These are phyloP conservation scores for Rhizopogon sp. DNA, from an alignment of 768 basidiomycete genomes.

Conservation along the genomic window DNA sequence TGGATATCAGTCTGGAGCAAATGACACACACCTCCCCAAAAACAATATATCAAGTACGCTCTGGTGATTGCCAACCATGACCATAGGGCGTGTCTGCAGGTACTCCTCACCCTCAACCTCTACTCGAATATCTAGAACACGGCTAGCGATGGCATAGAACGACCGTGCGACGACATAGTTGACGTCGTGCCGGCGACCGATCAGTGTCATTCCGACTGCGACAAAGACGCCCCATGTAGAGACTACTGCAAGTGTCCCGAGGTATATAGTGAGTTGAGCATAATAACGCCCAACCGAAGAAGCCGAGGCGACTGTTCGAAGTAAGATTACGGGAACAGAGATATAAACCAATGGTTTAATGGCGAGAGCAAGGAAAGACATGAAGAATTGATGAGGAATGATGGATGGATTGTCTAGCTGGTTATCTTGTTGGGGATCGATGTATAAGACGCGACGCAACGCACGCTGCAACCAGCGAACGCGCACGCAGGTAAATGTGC, in stretches of 20 bases:
- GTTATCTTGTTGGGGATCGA: slow-evolving; percentile 8
- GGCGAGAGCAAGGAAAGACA: slow-evolving; percentile 59
- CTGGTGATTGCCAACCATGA: slow-evolving; percentile 89
- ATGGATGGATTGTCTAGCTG: slow-evolving; percentile 3
- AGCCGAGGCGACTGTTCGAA: slow-evolving; percentile 52
- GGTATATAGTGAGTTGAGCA: slow-evolving; percentile 65
- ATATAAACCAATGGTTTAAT: slow-evolving; percentile 73
- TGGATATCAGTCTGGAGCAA: not conserved
- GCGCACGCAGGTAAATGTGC: slow-evolving; percentile 9
- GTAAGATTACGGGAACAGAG: slow-evolving; percentile 65
- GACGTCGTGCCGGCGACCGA: slow-evolving; percentile 71
- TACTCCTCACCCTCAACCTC: slow-evolving; percentile 86
- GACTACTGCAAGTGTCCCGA: slow-evolving; percentile 63
- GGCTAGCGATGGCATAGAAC: slow-evolving; percentile 70
- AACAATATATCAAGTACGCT: slow-evolving; percentile 86
- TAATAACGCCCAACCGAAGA: slow-evolving; percentile 65
- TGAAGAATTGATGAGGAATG: slow-evolving; percentile 22
- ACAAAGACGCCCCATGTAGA: slow-evolving; percentile 70
- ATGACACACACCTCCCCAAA: slow-evolving; percentile 61
- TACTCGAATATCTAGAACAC: slow-evolving; percentile 59
- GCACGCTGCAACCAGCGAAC: slow-evolving; percentile 23
- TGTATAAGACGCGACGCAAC: slow-evolving; percentile 9
- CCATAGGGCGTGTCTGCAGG: slow-evolving; percentile 62
- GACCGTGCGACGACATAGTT: slow-evolving; percentile 79
- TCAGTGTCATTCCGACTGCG: slow-evolving; percentile 58